Evolutionary conservation across 2,329 filamentous ascomycete species (phyloP), one percentile per base, ranked within the genome.

Genomic region (Sclerotinia glacialis): DNA sequence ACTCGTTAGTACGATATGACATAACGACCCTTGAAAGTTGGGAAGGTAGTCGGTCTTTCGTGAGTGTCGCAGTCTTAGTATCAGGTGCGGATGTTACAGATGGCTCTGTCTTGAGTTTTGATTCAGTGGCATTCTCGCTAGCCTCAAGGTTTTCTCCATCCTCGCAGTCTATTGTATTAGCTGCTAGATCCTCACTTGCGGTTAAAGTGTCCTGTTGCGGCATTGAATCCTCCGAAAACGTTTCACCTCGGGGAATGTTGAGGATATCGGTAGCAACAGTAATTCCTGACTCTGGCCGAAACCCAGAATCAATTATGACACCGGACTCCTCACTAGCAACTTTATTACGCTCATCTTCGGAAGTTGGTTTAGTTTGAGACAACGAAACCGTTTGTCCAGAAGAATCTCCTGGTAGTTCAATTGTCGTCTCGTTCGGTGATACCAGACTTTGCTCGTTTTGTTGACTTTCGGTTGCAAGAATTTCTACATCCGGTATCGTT

Each of bases 1-100:
- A 98, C 78, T 98, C 94, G 71, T 96, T 96, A 1, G 93, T 97
- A 67, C 94, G 86, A 75, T 95, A 96, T 0, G 90, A 91, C 76
- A 92, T 81, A 1, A 93, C 89, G 11, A 96, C 85, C 68, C 86
- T 89, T 1, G 93, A 95, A 44, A 93, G 78, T 16, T 86, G 86
- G n/a, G 83, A 80, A 0, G 91, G 91, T 12, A 96, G 82, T 14
- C 82, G 82, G 4, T 87, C 86, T 69, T 83, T 83, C 6, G 83
- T 87, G 67, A 90, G 76, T 56, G 79, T 84, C 21, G 77, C 78
- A 9, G 79, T 77, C 18, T 79, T 78, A 2, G 83, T 83, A 2
- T 78, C 77, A 23, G 74, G 76, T 2, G 74, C 73, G 3, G 82
- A 84, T 66, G 79, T 80, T 12, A 77, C 72, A 8, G 78, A 78